phyloP scores from a whole-genome alignment of 192 early-diverging fungal species.

The Coemansia sp. region DNA sequence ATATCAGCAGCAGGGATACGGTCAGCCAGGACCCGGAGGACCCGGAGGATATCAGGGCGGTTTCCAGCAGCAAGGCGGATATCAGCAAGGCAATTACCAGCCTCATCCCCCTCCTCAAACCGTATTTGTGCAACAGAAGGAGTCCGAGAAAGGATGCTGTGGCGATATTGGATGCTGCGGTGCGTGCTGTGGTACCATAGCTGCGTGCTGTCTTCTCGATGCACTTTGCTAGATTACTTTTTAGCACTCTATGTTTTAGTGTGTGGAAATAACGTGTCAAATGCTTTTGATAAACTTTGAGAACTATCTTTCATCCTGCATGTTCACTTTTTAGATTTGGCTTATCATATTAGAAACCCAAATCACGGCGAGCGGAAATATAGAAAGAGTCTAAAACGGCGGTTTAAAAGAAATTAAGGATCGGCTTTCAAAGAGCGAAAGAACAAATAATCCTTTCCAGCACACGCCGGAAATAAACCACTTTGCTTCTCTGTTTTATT shows the following conservation, averaged over 20 bases:
- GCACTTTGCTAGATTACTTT: constrained; percentile 9
- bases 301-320: too few species aligned
- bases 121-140: constrained; percentile 21
- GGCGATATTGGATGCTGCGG: constrained; percentile 12
- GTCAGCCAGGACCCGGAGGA: constrained; percentile 10
- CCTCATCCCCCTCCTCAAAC: constrained; percentile 7
- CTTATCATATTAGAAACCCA: too few species aligned
- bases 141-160: constrained; percentile 1
- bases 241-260: neutral
- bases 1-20: too few species aligned
- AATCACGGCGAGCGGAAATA: too few species aligned
- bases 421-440: too few species aligned
- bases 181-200: constrained; percentile 17
- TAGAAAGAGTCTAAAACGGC: too few species aligned
- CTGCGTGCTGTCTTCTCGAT: constrained; percentile 16
- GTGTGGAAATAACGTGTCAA: too few species aligned
- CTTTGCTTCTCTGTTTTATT: neutral
- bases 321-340: too few species aligned
- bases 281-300: too few species aligned
- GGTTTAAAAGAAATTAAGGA: too few species aligned
- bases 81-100: constrained; percentile 1
- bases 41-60: neutral
- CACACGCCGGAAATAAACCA: neutral
- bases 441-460: too few species aligned
- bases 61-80: constrained; percentile 1